Evolutionary conservation across 2,329 filamentous ascomycete species (phyloP).

Genomic region (Teratosphaeria nubilosa): DNA sequence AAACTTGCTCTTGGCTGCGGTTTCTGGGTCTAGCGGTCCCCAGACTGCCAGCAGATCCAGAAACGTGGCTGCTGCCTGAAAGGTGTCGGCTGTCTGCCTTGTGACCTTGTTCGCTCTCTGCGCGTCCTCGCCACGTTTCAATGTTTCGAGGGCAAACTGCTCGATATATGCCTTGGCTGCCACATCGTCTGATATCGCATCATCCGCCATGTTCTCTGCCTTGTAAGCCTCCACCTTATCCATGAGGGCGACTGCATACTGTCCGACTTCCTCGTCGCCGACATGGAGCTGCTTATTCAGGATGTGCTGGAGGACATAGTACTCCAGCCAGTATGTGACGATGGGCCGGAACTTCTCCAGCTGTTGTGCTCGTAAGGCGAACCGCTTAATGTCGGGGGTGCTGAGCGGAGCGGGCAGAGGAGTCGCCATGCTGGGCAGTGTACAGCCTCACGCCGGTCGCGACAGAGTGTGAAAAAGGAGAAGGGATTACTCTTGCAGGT

Average conservation of each 20-base stretch:
- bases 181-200: constrained; percentile 74
- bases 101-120: constrained; percentile 55
- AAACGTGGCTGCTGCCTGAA: constrained; percentile 85
- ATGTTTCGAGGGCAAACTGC: constrained; percentile 83
- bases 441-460: background rate
- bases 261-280: constrained; percentile 63
- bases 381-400: constrained; percentile 62
- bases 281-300: constrained; percentile 70
- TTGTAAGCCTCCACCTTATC: constrained; percentile 83
- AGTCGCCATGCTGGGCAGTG: constrained; percentile 47
- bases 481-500: background rate
- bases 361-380: constrained; percentile 73
- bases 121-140: constrained; percentile 71
- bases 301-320: constrained; percentile 88
- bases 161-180: constrained; percentile 88
- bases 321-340: constrained; percentile 46
- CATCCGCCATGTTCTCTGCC: constrained; percentile 61
- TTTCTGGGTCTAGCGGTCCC: constrained; percentile 64
- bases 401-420: constrained; percentile 63
- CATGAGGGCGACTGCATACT: constrained; percentile 76
- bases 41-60: constrained; percentile 81
- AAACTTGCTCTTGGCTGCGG: constrained; percentile 81
- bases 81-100: constrained; percentile 87
- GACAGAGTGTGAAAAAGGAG: background rate
- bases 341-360: constrained; percentile 77